phyloP scores from a whole-genome alignment of 768 basidiomycete species.

The Lyophyllum shimeji region DNA sequence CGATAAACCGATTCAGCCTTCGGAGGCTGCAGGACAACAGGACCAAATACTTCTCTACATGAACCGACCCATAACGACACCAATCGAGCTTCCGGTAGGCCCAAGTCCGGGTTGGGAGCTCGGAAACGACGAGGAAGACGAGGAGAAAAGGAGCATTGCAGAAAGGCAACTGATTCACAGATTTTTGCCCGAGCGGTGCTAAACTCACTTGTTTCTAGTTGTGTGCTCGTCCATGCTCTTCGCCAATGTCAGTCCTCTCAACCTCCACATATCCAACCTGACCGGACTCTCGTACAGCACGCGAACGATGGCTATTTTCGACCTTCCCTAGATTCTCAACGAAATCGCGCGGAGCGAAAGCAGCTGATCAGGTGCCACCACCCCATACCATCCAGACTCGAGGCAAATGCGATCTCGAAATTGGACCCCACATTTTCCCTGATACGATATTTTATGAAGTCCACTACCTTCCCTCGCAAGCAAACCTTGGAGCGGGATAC shows the following conservation, averaged over 20 bases:
- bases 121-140: constrained; percentile 42
- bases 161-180: constrained; percentile 48
- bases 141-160: constrained; percentile 44
- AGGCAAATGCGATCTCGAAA: constrained; percentile 67
- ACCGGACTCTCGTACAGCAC: constrained; percentile 41
- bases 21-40: constrained; percentile 15
- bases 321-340: constrained; percentile 74
- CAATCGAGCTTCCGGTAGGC: constrained; percentile 53
- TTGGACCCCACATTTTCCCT: constrained; percentile 74
- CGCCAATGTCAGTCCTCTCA: constrained; percentile 56
- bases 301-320: constrained; percentile 67
- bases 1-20: background rate
- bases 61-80: constrained; percentile 14
- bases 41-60: constrained; percentile 14
- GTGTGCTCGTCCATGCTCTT: constrained; percentile 63
- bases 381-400: constrained; percentile 66
- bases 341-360: constrained; percentile 59
- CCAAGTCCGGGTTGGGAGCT: constrained; percentile 61
- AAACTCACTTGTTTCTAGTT: constrained; percentile 34
- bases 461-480: constrained; percentile 50
- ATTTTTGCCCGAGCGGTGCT: background rate
- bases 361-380: constrained; percentile 50
- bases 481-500: constrained; percentile 14
- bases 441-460: constrained; percentile 75
- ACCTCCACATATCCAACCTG: constrained; percentile 8